These are phyloP conservation scores for Dacryopinax spathularia DNA, from an alignment of 768 basidiomycete genomes.

Conservation along the genomic window DNA sequence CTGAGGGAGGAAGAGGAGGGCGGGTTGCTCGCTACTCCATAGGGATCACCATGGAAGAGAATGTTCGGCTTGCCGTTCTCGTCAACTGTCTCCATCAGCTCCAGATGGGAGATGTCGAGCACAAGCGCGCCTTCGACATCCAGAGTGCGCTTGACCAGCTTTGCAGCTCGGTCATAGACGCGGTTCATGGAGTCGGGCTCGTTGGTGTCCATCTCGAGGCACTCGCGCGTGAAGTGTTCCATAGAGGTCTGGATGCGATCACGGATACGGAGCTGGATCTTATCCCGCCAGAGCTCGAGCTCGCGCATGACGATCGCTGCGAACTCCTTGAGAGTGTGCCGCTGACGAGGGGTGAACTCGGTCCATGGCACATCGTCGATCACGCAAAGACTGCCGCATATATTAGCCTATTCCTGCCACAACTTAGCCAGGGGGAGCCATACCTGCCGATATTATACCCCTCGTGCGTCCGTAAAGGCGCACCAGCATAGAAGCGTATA, in stretches of 20 bases:
- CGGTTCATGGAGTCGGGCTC: conserved; percentile 56
- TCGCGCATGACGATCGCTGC: conserved; percentile 90
- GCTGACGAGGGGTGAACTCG: conserved; percentile 76
- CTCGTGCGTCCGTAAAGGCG: conserved; percentile 75
- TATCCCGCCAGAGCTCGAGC: conserved; percentile 90
- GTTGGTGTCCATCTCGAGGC: conserved; percentile 73
- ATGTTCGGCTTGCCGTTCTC: conserved; percentile 25
- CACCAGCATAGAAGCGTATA: conserved; percentile 83
- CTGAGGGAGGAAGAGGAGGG: not conserved
- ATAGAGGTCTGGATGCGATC: conserved; percentile 90
- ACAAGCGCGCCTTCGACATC: conserved; percentile 87
- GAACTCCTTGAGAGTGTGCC: conserved; percentile 89
- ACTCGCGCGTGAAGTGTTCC: conserved; percentile 92
- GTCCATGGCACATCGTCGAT: conserved; percentile 69
- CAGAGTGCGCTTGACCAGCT: conserved; percentile 74
- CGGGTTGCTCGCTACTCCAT: conserved; percentile 8
- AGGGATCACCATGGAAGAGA: conserved; percentile 25
- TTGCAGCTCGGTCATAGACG: conserved; percentile 81
- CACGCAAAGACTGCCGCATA: conserved; percentile 47
- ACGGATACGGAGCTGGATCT: conserved; percentile 83
- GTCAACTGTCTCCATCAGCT: conserved; percentile 57
- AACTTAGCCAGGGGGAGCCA: conserved; percentile 5
- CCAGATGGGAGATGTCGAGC: conserved; percentile 83
- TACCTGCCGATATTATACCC: conserved; percentile 81
- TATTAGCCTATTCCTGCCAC: not conserved